phyloP scores from a whole-genome alignment of 805 yeast genomes.

The Cyberlindnera maritima region DNA sequence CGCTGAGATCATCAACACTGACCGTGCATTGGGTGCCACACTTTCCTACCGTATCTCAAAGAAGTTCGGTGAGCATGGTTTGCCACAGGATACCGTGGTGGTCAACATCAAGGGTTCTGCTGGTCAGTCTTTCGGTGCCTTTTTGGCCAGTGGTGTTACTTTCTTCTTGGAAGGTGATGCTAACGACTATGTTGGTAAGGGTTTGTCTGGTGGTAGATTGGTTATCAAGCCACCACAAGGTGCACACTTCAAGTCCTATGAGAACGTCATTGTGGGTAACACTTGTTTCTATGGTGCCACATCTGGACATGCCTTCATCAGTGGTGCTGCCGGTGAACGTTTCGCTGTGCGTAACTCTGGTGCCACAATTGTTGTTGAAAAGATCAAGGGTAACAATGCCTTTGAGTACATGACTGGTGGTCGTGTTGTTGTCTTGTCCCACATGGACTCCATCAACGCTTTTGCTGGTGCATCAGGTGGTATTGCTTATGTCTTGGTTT shows the following conservation, averaged over 20 bases:
- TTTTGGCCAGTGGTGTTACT: slow-evolving; percentile 93
- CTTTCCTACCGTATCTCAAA: slow-evolving; percentile 92
- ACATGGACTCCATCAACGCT: slow-evolving; percentile 84
- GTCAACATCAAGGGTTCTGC: slow-evolving; percentile 91
- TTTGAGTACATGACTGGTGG: slow-evolving; percentile 99
- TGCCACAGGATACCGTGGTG: slow-evolving; percentile 95
- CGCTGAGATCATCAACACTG: slow-evolving; percentile 91
- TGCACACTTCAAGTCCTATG: slow-evolving; percentile 87
- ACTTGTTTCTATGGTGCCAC: slow-evolving; percentile 98
- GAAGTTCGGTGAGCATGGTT: slow-evolving; percentile 86
- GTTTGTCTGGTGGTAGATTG: slow-evolving; percentile 92
- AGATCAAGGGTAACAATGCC: slow-evolving; percentile 93
- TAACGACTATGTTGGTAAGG: slow-evolving; percentile 97
- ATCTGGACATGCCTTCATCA: slow-evolving; percentile 86
- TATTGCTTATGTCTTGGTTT: slow-evolving; percentile 93
- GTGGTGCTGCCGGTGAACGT: slow-evolving; percentile 98
- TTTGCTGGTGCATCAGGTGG: slow-evolving; percentile 99
- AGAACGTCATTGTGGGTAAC: slow-evolving; percentile 94
- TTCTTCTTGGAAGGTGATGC: slow-evolving; percentile 96
- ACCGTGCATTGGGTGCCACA: slow-evolving; percentile 94
- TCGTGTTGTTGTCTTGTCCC: slow-evolving; percentile 88
- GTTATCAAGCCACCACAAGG: slow-evolving; percentile 88
- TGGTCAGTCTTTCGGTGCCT: slow-evolving; percentile 98
- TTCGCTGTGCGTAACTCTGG: slow-evolving; percentile 99
- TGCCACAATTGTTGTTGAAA: slow-evolving; percentile 95